Evolutionary conservation across 1,139 yeast species (phyloP), one percentile per base, ranked within the genome.

Genomic region (Candida labiduridarum): DNA sequence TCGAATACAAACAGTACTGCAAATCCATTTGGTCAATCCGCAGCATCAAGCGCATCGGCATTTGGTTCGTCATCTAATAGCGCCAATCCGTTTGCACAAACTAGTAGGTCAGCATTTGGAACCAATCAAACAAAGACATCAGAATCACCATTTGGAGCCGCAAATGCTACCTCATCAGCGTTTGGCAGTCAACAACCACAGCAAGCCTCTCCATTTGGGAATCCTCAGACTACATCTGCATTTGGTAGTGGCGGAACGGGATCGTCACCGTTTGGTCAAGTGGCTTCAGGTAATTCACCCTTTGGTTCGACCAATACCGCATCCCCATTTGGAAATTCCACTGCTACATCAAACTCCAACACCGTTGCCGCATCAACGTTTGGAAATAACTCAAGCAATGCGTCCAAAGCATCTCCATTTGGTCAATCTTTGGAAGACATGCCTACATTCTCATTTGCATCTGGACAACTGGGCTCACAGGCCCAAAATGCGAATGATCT

Each of bases 131-230:
- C 38, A 4, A 10, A 41, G 14, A n/a, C n/a, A 19, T 10, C 19
- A 3, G 22, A 53, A 6, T 49, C 54, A 19, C 49, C 58, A 2
- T 60, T 61, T 49, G 63, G 60, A 4, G 40, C 22, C 12, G 15
- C 40, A 2, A 9, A 44, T 11, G n/a, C 44, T 11, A 30, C 48
- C 30, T 14, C 52, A 33, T 15, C 41, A 41, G 29, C 57, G 2
- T 60, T 61, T 49, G 62, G 59, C 10, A 25, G 10, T 2, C 44
- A 36, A 18, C 9, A 43, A 3, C 18, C 42, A 4, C 14, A 34
- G 16, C 19, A 46, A 34, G 15, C 49, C 16, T 15, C 41, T 44
- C 27, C 39, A 30, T 58, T 61, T 50, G 63, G 59, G 3, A 36
- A 54, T 2, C 43, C 46, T 27, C 45, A 53, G 11, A 33, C 40